Evolutionary conservation across 306 rosid genomes (phyloP).

Genomic region (Argentina anserina): DNA sequence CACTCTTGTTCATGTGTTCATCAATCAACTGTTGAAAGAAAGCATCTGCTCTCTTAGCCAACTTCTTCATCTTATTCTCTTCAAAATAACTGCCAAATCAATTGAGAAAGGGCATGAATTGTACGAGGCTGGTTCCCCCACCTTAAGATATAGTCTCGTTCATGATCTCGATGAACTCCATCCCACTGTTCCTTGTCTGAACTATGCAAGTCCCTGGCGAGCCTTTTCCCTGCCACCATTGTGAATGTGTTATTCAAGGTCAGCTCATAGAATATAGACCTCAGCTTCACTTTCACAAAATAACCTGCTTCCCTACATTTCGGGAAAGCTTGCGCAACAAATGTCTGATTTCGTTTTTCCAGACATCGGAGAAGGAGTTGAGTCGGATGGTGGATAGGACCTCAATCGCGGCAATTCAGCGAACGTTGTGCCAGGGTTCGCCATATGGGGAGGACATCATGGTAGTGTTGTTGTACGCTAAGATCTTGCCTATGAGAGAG

Average conservation of each 20-base stretch:
- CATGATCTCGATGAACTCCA: slow-evolving; percentile 31
- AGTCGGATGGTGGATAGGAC: slow-evolving; percentile 37
- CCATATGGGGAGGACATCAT: slow-evolving; percentile 35
- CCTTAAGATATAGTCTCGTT: slow-evolving; percentile 19
- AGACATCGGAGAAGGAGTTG: slow-evolving; percentile 24
- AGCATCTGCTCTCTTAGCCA: slow-evolving; percentile 29
- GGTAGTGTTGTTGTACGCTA: slow-evolving; percentile 36
- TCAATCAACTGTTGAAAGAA: slow-evolving; percentile 19
- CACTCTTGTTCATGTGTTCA: slow-evolving; percentile 10
- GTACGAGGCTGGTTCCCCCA: slow-evolving; percentile 21
- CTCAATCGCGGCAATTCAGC: slow-evolving; percentile 49
- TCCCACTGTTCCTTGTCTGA: slow-evolving; percentile 27
- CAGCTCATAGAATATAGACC: slow-evolving; percentile 29
- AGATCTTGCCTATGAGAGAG: slow-evolving; percentile 14
- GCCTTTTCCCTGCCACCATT: slow-evolving; percentile 59
- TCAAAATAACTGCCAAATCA: slow-evolving; percentile 27
- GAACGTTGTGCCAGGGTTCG: slow-evolving; percentile 67
- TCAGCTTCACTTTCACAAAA: slow-evolving; percentile 33
- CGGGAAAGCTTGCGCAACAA: slow-evolving; percentile 26
- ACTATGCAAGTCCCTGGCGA: slow-evolving; percentile 31
- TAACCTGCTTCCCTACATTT: neutral
- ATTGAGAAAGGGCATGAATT: slow-evolving; percentile 35
- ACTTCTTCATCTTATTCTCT: neutral
- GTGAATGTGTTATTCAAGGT: slow-evolving; percentile 52
- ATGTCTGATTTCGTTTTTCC: slow-evolving; percentile 40